Evolutionary conservation across 2,329 filamentous ascomycete species (phyloP), one percentile per base, ranked within the genome.

Genomic region (Graphilbum ipis-grandicollis): DNA sequence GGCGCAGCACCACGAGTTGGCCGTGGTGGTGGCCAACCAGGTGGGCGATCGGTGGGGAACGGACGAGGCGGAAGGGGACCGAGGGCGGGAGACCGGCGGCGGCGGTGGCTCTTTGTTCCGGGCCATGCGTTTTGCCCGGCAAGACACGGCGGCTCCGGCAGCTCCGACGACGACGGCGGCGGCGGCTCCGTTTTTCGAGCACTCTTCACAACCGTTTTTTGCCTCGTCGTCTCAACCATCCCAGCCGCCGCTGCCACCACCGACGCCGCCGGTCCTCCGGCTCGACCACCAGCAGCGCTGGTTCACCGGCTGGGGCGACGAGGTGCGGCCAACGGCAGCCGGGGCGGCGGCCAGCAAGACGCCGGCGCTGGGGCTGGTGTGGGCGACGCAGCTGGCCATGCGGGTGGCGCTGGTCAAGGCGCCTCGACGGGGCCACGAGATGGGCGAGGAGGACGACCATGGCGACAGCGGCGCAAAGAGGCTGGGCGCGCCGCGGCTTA

Each of bases 281-380:
- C 69, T 94, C 9, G 78, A 92, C 47, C 81, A 94, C 55, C 88
- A 96, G 56, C 84, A 94, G 54, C 71, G 81, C 31, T 94, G 86
- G 72, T 93, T 94, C 57, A 92, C 86, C 4, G 86, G 90, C 44
- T 94, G 90, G 88, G 85, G 88, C 18, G 82, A 93, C 53, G 65
- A 75, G 39, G 59, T 66, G 14, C 17, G 19, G 8, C 54, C 58
- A 19, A 56, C 63, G 73, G 59, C 66, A n/a, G 48, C 55, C 19
- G 54, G 59, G 17, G 50, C 57, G 12, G 55, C 57, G 12, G 55
- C 59, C 19, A 57, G 79, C 38, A 96, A 94, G 57, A 93, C 82
- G 0, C 88, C 88, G 0, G 81, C 81, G 7, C 58, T 96, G 19
- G 88, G 88, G 1, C 65, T 93, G 8, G 79, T 92, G 10, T 96